phyloP scores from a whole-genome alignment of 2,329 filamentous ascomycete genomes.

The Scorias spongiosa region DNA sequence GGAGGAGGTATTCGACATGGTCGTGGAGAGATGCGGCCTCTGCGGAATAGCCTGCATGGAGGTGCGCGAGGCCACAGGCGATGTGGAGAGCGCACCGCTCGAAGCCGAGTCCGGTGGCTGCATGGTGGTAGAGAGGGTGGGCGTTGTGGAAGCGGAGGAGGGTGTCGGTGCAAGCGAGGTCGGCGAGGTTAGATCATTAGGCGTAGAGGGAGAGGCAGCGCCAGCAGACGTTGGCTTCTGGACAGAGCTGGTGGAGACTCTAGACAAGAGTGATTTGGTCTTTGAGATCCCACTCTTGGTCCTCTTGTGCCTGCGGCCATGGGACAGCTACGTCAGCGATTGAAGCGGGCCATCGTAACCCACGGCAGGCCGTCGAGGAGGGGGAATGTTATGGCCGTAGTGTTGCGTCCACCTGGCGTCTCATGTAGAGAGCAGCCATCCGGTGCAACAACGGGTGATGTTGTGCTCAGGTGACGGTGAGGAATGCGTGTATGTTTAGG shows the following conservation, averaged over 20 bases:
- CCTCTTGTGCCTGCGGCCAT: background rate
- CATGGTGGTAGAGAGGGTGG: background rate
- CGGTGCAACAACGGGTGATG: too few relatives aligned
- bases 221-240: background rate
- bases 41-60: slow-evolving; percentile 12
- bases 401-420: too few relatives aligned
- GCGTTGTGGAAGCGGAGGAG: background rate
- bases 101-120: background rate
- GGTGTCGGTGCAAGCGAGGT: background rate
- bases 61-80: slow-evolving; percentile 2
- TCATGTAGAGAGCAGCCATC: too few relatives aligned
- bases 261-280: background rate
- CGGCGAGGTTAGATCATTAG: too few relatives aligned
- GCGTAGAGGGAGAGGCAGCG: too few relatives aligned
- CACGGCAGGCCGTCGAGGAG: too few relatives aligned
- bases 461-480: too few relatives aligned
- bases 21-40: slow-evolving; percentile 20
- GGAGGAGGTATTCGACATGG: slow-evolving; percentile 16
- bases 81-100: background rate
- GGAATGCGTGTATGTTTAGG: too few relatives aligned
- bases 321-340: too few relatives aligned
- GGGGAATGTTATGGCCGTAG: too few relatives aligned
- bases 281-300: background rate
- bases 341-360: too few relatives aligned
- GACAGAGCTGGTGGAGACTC: background rate